Base-by-base conservation (phyloP, 139 green algal genomes). In the Picochlorum sp. region DNA sequence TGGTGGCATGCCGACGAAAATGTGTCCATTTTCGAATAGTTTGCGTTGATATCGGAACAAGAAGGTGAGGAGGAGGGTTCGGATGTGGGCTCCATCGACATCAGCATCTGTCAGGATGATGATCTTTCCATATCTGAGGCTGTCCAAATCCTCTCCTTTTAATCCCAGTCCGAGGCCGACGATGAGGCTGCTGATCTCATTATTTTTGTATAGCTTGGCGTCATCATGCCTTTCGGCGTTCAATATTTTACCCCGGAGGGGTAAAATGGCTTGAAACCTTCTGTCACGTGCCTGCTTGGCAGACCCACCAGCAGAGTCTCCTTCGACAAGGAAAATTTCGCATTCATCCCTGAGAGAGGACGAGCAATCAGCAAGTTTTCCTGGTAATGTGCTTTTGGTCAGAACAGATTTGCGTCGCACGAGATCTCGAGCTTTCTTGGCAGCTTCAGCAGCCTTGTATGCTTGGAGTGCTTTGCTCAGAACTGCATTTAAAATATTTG, bases 41-140 rank as follows among this genome's bases (percentile, higher is more conserved):
- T 85, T 76, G 8, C 75, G 80, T 41, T 77, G 71, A 77, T 97
- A 98, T 49, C 92, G 80, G 82, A 92, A 99, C 16, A 99, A 80
- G 77, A 99, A 99, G 3, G 93, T 98, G 14, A 99, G 85, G 58
- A 99, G 83, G 66, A 99, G 85, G 5, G 93, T 95, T 50, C 91
- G 84, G 69, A 99, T 99, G 85, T 98, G 94, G 8, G 91, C 90
- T 20, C 94, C 94, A 63, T 99, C 94, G 60, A 98, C 91, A 61
- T 99, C 94, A 34, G 94, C 94, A 72, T 99, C 94, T 9, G 92
- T 99, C 31, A 99, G 79, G n/a, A 99, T 80, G 55, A 99, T 89
- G 14, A 99, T 78, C 72, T 75, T 83, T 65, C 79, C 71, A 57
- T 85, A 80, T 38, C 68, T 64, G 30, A 82, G 58, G 24, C 73